Evolutionary conservation across 352 stramenopile genomes (phyloP).

Genomic region (Phytophthora ramorum): DNA sequence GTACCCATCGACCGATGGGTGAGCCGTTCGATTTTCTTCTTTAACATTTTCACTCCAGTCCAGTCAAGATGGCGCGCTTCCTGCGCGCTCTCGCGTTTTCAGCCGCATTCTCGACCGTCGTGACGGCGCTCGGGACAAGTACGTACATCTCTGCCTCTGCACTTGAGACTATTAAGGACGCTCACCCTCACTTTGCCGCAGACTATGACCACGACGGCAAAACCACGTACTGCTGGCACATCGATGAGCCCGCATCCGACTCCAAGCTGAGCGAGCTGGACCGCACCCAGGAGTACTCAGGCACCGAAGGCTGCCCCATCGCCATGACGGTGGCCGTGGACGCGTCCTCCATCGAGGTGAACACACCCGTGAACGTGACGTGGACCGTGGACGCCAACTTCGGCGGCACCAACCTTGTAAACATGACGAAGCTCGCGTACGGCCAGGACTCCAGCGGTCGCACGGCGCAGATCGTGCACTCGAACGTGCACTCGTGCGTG

Average conservation of each 20-base stretch:
- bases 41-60: slow-evolving; percentile 14
- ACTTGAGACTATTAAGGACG: not conserved
- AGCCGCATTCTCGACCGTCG: slow-evolving; percentile 12
- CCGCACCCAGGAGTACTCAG: slow-evolving; percentile 45
- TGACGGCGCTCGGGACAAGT: slow-evolving; percentile 53
- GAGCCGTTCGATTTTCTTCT: slow-evolving; percentile 10
- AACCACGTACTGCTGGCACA: slow-evolving; percentile 66
- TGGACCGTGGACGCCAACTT: slow-evolving; percentile 64
- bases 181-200: slow-evolving; percentile 12
- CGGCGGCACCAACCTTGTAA: slow-evolving; percentile 42
- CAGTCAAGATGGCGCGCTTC: slow-evolving; percentile 23
- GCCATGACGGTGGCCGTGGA: slow-evolving; percentile 48
- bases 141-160: slow-evolving; percentile 21
- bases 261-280: slow-evolving; percentile 54
- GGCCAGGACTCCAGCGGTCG: slow-evolving; percentile 38
- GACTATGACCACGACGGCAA: slow-evolving; percentile 53
- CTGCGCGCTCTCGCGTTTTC: slow-evolving; percentile 18
- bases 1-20: slow-evolving; percentile 20
- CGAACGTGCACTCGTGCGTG: slow-evolving; percentile 66
- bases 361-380: slow-evolving; percentile 52
- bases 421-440: slow-evolving; percentile 59
- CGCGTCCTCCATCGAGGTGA: slow-evolving; percentile 33
- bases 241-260: slow-evolving; percentile 44
- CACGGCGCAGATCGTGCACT: slow-evolving; percentile 70
- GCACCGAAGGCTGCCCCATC: slow-evolving; percentile 47